Evolutionary conservation across 73 alveolate species (phyloP), one percentile per base, ranked within the genome.

Genomic region (Stentor coeruleus): DNA sequence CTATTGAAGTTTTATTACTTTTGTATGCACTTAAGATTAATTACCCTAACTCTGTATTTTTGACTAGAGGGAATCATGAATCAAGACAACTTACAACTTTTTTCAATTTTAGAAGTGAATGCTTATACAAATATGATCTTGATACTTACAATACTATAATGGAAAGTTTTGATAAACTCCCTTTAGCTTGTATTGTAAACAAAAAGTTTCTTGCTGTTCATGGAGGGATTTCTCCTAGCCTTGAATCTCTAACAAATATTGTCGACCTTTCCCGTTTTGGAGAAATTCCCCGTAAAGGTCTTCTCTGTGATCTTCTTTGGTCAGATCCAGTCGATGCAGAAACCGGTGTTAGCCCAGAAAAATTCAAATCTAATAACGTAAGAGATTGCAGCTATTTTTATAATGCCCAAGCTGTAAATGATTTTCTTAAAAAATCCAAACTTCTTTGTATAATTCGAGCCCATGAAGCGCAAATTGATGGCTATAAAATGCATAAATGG

Each of bases 391-490:
- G 89, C 37, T 85, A 74, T 74, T 81, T 89, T 85, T 91, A 84
- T 59, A 95, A 95, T 2, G 82, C 82, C 39, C 84, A 85, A 39
- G 96, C 95, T 14, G 91, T 85, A 3, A 42, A 74, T 11, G 86
- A 88, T 39, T 84, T 90, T 57, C 55, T 90, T 30, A 88, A 84
- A 6, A 75, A 77, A 41, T 89, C 88, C 75, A 76, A 85, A 15
- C 60, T 84, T 26, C 39, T 86, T 74, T 91, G 95, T 38, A 85
- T 95, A 3, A 90, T 95, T 35, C 77, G 99, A 73, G 99, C 99
- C 3, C 99, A 95, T 86, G 99, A 95, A 85, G 98, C 98, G 3
- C 89, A 95, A 84, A 85, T 95, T 41, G 99, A 95, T 81, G 99
- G 99, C 15, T 95, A 93, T 84, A 91, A 94, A 90, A 90, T 95